These are phyloP conservation scores for Grigorovia yakushimaensis DNA, from an alignment of 805 yeast species.

Conservation along the genomic window DNA sequence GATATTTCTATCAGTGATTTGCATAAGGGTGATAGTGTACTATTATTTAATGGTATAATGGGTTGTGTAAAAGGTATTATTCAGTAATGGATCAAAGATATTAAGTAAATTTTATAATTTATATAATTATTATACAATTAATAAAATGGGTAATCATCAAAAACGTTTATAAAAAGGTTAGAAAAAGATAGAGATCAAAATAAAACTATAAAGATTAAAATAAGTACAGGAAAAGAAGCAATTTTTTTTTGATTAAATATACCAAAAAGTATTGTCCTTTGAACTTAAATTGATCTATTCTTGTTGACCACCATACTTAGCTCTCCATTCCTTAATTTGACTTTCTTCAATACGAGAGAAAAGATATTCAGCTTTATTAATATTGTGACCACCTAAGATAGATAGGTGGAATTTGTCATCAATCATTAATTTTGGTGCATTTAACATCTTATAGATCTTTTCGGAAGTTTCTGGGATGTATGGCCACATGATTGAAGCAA, in stretches of 20 bases:
- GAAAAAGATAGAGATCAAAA: not conserved
- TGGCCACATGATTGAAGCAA: constrained; percentile 77
- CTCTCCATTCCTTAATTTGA: constrained; percentile 80
- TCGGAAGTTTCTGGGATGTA: constrained; percentile 79
- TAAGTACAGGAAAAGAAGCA: not conserved
- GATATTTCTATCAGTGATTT: constrained; percentile 37
- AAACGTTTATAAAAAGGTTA: not conserved
- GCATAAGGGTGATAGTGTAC: constrained; percentile 53
- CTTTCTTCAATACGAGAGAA: constrained; percentile 87
- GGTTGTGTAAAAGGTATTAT: constrained; percentile 64
- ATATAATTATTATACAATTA: not conserved
- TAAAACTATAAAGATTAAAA: not conserved
- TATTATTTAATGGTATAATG: constrained; percentile 72
- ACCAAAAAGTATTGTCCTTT: too few relatives aligned
- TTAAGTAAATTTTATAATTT: too few relatives aligned
- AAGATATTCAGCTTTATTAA: constrained; percentile 84
- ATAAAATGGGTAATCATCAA: not conserved
- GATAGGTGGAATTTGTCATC: constrained; percentile 65
- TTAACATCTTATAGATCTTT: constrained; percentile 67
- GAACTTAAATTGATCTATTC: constrained; percentile 7
- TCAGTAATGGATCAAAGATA: constrained; percentile 11
- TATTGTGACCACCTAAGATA: constrained; percentile 71
- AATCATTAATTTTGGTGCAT: constrained; percentile 70
- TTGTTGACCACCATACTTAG: constrained; percentile 74
- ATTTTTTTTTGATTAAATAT: too few relatives aligned